Conservation (phyloP, 257 asterid genomes). For the Linaria vulgaris region DNA sequence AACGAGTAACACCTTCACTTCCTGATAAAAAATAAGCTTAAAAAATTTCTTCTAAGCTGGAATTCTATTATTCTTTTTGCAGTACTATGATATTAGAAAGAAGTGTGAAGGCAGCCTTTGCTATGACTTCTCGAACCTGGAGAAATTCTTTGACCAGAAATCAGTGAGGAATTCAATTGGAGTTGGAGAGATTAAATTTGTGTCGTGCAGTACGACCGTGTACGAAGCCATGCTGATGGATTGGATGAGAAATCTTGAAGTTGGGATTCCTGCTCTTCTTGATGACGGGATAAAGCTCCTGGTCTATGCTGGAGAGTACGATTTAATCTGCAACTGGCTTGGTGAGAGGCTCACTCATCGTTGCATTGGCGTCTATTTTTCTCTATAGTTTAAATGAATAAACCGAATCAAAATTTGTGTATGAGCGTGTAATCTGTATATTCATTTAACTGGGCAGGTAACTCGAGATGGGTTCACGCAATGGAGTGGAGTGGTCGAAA, state of each 20-base stretch:
- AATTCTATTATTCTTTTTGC: slow-evolving; percentile 17
- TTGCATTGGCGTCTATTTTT: background rate
- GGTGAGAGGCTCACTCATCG: slow-evolving; percentile 37
- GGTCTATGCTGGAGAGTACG: slow-evolving; percentile 73
- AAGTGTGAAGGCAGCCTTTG: slow-evolving; percentile 67
- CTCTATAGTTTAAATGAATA: background rate
- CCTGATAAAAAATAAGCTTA: background rate
- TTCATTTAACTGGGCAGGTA: slow-evolving; percentile 46
- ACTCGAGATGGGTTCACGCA: slow-evolving; percentile 90
- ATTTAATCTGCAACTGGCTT: slow-evolving; percentile 71
- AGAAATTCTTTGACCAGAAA: slow-evolving; percentile 54
- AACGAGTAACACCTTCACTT: too few species aligned
- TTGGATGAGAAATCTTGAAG: slow-evolving; percentile 82
- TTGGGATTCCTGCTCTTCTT: slow-evolving; percentile 64
- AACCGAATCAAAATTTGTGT: background rate
- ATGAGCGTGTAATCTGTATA: background rate
- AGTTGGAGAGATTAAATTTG: slow-evolving; percentile 66
- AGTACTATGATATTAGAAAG: slow-evolving; percentile 74
- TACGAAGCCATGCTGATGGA: slow-evolving; percentile 73
- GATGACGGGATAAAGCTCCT: slow-evolving; percentile 66
- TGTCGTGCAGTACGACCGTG: slow-evolving; percentile 58
- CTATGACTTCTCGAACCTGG: slow-evolving; percentile 78
- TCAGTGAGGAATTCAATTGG: slow-evolving; percentile 54
- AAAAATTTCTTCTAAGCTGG: background rate
- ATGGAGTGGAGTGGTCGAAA: slow-evolving; percentile 86